phyloP scores from a whole-genome alignment of 2,329 filamentous ascomycete species.

The Calonectria henricotiae region DNA sequence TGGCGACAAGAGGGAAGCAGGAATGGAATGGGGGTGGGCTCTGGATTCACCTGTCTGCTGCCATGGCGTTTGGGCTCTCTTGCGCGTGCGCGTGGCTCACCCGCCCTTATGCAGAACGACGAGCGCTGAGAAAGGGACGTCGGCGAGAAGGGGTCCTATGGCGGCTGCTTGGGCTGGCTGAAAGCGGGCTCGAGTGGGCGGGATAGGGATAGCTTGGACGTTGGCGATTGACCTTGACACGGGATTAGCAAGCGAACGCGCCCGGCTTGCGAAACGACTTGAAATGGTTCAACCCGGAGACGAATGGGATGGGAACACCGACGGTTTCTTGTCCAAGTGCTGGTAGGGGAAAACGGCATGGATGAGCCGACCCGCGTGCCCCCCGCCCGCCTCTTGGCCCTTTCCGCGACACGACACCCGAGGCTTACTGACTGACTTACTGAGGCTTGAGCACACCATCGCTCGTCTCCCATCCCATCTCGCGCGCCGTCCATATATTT shows the following conservation, averaged over 20 bases:
- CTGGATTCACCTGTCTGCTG: slow-evolving; percentile 26
- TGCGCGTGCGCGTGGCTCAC: slow-evolving; percentile 11
- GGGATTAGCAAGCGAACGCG: slow-evolving; percentile 23
- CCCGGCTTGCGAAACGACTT: slow-evolving; percentile 14
- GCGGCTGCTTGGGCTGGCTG: slow-evolving; percentile 9
- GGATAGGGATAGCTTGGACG: slow-evolving; percentile 12
- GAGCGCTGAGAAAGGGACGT: slow-evolving; percentile 13
- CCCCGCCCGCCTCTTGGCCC: slow-evolving; percentile 24
- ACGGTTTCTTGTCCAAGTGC: slow-evolving; percentile 26
- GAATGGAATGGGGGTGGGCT: slow-evolving; percentile 17
- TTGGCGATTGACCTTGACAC: slow-evolving; percentile 11
- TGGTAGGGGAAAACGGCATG: slow-evolving; percentile 26
- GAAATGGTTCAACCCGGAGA: slow-evolving; percentile 21
- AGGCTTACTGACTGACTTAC: slow-evolving; percentile 10
- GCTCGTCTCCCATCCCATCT: background rate
- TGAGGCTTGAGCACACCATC: slow-evolving; percentile 40
- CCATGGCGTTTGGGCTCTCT: slow-evolving; percentile 24
- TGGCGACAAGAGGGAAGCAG: background rate
- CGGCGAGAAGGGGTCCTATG: slow-evolving; percentile 21
- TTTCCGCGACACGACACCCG: slow-evolving; percentile 26
- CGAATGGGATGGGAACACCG: slow-evolving; percentile 28
- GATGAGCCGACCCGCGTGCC: slow-evolving; percentile 33
- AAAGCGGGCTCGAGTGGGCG: slow-evolving; percentile 12
- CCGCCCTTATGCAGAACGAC: slow-evolving; percentile 27
- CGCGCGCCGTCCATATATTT: slow-evolving; percentile 8